phyloP scores from a whole-genome alignment of 345 rosid species.

The Lepidium aucheri region DNA sequence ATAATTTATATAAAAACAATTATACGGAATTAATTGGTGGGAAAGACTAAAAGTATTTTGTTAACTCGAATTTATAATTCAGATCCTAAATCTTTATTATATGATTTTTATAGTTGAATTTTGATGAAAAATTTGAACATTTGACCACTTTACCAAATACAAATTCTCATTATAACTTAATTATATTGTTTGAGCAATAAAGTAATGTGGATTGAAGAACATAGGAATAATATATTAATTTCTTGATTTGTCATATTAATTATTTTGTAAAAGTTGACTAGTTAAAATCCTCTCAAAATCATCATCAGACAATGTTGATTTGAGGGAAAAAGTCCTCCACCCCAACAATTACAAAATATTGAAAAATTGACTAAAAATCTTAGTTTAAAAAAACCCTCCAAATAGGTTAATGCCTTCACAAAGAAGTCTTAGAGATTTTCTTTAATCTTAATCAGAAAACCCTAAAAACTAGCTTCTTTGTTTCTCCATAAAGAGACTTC shows the following conservation, averaged over 20 bases:
- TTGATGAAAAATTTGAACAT: no score
- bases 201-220: not conserved
- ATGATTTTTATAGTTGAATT: no score
- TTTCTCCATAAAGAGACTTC: not conserved
- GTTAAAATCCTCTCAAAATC: conserved; percentile 20
- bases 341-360: conserved; percentile 5
- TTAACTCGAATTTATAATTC: no score
- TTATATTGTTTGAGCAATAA: not conserved
- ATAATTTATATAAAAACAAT: not conserved
- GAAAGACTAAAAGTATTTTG: no score
- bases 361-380: not conserved
- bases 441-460: not conserved
- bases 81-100: no score
- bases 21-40: not conserved
- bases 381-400: not conserved
- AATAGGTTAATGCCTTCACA: not conserved
- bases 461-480: not conserved
- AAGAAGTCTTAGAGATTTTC: not conserved
- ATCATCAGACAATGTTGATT: conserved; percentile 10
- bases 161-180: not conserved
- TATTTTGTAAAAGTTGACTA: conserved; percentile 6
- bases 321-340: conserved; percentile 14
- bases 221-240: not conserved
- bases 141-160: no score
- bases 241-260: not conserved